These are phyloP conservation scores for Neonectria neomacrospora DNA, from an alignment of 2,329 filamentous ascomycete species.

Conservation along the genomic window DNA sequence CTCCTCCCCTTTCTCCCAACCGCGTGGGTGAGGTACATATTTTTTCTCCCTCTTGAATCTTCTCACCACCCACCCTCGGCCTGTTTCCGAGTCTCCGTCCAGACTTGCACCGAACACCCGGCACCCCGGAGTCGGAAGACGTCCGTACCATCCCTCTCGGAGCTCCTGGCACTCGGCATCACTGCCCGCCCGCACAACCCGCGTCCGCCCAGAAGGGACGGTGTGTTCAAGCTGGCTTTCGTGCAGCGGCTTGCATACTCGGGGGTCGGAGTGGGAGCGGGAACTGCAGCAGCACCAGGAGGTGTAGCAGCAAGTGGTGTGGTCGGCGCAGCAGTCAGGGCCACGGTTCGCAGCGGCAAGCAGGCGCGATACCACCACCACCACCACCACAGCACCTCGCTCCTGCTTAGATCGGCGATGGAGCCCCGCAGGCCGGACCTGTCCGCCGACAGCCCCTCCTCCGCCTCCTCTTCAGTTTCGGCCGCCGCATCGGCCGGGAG, in stretches of 20 bases:
- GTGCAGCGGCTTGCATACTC: conserved; percentile 26
- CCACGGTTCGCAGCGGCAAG: conserved; percentile 7
- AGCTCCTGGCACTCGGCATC: conserved; percentile 14
- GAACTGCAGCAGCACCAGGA: not conserved
- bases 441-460: conserved; percentile 47
- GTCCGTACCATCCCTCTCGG: conserved; percentile 28
- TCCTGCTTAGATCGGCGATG: conserved; percentile 45
- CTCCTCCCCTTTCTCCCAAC: conserved; percentile 7
- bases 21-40: conserved; percentile 5
- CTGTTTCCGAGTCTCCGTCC: conserved; percentile 30
- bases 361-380: conserved; percentile 14
- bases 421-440: conserved; percentile 47
- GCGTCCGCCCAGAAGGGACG: conserved; percentile 4
- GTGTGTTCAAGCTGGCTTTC: conserved; percentile 37
- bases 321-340: conserved; percentile 31
- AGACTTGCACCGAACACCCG: conserved; percentile 4
- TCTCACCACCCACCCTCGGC: conserved; percentile 14
- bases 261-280: conserved; percentile 16
- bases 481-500: conserved; percentile 44
- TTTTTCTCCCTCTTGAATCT: not conserved
- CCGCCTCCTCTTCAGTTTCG: conserved; percentile 38
- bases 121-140: conserved; percentile 35
- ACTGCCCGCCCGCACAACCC: conserved; percentile 4
- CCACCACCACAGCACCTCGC: conserved; percentile 14
- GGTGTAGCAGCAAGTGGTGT: conserved; percentile 31